These are phyloP conservation scores for Alternaria ventricosa DNA, from an alignment of 2,329 filamentous ascomycete species.

Conservation along the genomic window DNA sequence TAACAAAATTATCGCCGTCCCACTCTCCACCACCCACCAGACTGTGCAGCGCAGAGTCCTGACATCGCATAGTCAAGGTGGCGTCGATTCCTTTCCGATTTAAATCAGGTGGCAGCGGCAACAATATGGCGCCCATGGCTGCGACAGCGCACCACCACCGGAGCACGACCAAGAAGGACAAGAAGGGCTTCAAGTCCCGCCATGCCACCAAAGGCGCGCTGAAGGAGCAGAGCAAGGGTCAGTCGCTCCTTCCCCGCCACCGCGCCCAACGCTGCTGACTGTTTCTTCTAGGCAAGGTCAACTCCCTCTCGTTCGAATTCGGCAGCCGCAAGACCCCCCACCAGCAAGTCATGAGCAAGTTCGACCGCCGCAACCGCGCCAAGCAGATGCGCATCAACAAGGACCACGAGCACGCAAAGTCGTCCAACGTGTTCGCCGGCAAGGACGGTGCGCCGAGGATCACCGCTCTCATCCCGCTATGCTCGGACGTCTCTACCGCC, in stretches of 20 bases:
- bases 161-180: slow-evolving; percentile 84
- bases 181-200: slow-evolving; percentile 92
- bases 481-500: slow-evolving; percentile 71
- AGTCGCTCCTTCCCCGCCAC: slow-evolving; percentile 1
- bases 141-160: slow-evolving; percentile 78
- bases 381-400: slow-evolving; percentile 88
- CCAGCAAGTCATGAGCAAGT: slow-evolving; percentile 96
- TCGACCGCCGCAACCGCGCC: slow-evolving; percentile 92
- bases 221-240: slow-evolving; percentile 85
- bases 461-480: slow-evolving; percentile 86
- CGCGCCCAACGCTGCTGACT: slow-evolving; percentile 16
- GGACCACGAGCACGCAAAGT: slow-evolving; percentile 80
- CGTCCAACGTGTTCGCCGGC: slow-evolving; percentile 82
- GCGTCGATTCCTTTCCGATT: slow-evolving; percentile 74
- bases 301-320: slow-evolving; percentile 64
- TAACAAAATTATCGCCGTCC: slow-evolving; percentile 33
- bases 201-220: slow-evolving; percentile 88
- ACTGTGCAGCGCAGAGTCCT: slow-evolving; percentile 11
- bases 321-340: slow-evolving; percentile 85
- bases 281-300: slow-evolving; percentile 72
- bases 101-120: slow-evolving; percentile 71
- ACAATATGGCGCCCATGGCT: slow-evolving; percentile 75
- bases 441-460: slow-evolving; percentile 85
- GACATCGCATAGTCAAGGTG: slow-evolving; percentile 35
- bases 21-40: slow-evolving; percentile 21